phyloP scores from a whole-genome alignment of 2,329 filamentous ascomycete species.

The Aschersonia sp. region DNA sequence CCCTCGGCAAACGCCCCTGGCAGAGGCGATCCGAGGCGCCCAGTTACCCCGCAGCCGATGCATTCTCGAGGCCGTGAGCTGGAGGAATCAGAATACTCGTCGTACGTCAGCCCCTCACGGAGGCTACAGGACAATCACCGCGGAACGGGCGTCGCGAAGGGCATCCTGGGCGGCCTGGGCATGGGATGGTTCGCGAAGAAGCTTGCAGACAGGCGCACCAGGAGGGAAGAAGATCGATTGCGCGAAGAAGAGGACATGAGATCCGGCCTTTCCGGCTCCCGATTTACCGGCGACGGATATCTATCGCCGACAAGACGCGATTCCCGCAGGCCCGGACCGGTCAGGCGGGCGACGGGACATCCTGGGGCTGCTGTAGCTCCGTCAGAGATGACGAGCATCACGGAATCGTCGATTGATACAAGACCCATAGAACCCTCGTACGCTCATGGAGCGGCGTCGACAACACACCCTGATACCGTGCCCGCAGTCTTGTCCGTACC shows the following conservation, averaged over 20 bases:
- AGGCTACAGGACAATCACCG: slow-evolving; percentile 29
- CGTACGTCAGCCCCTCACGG: slow-evolving; percentile 47
- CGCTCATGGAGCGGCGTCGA: slow-evolving; percentile 5
- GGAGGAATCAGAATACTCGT: slow-evolving; percentile 43
- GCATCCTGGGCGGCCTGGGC: slow-evolving; percentile 45
- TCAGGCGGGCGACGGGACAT: slow-evolving; percentile 16
- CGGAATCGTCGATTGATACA: slow-evolving; percentile 20
- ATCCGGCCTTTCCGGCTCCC: slow-evolving; percentile 45
- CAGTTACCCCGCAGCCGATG: slow-evolving; percentile 31
- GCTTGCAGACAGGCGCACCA: slow-evolving; percentile 39
- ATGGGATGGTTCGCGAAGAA: slow-evolving; percentile 55
- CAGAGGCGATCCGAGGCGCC: slow-evolving; percentile 25
- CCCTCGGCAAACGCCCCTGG: slow-evolving; percentile 27
- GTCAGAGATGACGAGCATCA: slow-evolving; percentile 17
- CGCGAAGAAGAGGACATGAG: slow-evolving; percentile 37
- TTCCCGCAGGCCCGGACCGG: slow-evolving; percentile 14
- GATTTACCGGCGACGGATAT: slow-evolving; percentile 55
- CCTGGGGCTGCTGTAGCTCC: slow-evolving; percentile 11
- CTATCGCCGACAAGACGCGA: slow-evolving; percentile 29
- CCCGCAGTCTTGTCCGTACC: slow-evolving; percentile 7
- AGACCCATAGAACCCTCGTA: slow-evolving; percentile 14
- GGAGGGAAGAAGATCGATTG: slow-evolving; percentile 30
- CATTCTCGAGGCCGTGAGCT: slow-evolving; percentile 29
- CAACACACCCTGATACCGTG: slow-evolving; percentile 9
- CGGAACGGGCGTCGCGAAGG: slow-evolving; percentile 33